A percentile compares a stretch with the other conserved stretches of the same genome.
Evolutionary conservation across 768 basidiomycete species (phyloP).

Genomic region (Daedalea quercina): DNA sequence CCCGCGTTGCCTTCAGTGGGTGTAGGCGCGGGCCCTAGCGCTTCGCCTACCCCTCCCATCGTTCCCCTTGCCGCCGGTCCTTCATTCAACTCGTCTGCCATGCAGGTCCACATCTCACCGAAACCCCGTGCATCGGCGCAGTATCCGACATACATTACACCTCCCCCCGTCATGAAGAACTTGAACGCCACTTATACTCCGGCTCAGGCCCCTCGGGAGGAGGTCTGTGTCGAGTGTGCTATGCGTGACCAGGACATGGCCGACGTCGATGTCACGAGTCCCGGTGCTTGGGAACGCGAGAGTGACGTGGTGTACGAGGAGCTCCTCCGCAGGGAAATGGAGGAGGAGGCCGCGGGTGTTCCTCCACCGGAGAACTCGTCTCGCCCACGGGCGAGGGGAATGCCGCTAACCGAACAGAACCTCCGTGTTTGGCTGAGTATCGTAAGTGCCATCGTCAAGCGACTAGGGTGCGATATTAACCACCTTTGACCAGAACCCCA

Average conservation of each 20-base stretch:
- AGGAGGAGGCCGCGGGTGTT: conserved; percentile 53
- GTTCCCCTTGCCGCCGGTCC: conserved; percentile 43
- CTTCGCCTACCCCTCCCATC: conserved; percentile 36
- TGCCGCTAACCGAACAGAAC: conserved; percentile 68
- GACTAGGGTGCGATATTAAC: background rate
- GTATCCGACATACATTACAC: conserved; percentile 72
- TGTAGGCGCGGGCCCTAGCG: conserved; percentile 23
- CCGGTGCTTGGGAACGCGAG: conserved; percentile 87
- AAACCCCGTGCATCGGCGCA: conserved; percentile 63
- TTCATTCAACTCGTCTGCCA: conserved; percentile 22
- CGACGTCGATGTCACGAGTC: conserved; percentile 82
- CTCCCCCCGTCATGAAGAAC: conserved; percentile 41
- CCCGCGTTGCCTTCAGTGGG: conserved; percentile 36
- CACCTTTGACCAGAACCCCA: conserved; percentile 61
- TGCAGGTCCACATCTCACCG: conserved; percentile 56
- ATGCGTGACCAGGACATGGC: conserved; percentile 99
- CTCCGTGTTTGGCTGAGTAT: conserved; percentile 74
- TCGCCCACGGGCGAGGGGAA: conserved; percentile 59
- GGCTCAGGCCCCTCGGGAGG: conserved; percentile 53
- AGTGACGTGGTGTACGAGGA: conserved; percentile 83
- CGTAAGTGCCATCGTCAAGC: conserved; percentile 37
- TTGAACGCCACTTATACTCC: conserved; percentile 56
- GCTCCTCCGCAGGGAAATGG: conserved; percentile 60
- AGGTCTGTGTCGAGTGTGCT: conserved; percentile 93
- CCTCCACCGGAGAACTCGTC: conserved; percentile 43